Evolutionary conservation across 1,284 basidiomycete species (phyloP).

Genomic region (Porogramme epimiltina): DNA sequence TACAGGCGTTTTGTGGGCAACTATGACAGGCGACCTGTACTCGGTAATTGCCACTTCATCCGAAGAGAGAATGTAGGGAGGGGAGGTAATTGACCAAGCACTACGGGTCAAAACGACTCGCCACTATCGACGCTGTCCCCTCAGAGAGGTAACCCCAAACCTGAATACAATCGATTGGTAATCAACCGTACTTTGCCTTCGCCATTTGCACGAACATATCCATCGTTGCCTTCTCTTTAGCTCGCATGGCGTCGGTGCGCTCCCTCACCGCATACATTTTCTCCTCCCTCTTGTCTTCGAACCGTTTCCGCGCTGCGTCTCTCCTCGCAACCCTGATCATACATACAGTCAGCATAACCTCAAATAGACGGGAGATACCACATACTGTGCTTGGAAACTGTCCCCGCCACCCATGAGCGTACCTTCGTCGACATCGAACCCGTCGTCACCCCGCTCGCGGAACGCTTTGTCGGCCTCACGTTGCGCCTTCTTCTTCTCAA

Average conservation of each 20-base stretch:
- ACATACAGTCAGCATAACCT: slow-evolving; percentile 1
- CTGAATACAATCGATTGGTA: too few relatives aligned
- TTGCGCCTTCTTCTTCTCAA: slow-evolving; percentile 73
- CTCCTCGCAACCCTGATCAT: slow-evolving; percentile 59
- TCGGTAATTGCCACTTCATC: too few relatives aligned
- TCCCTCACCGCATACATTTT: slow-evolving; percentile 50
- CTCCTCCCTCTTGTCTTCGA: slow-evolving; percentile 59
- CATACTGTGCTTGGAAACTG: slow-evolving; percentile 71
- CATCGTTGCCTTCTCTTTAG: slow-evolving; percentile 81
- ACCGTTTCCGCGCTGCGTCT: slow-evolving; percentile 62
- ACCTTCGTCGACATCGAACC: slow-evolving; percentile 65
- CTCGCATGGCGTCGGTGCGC: slow-evolving; percentile 54
- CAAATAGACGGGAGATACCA: slow-evolving; percentile 17
- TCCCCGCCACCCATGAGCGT: slow-evolving; percentile 74
- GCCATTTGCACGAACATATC: slow-evolving; percentile 83
- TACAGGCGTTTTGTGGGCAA: too few relatives aligned
- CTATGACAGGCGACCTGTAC: too few relatives aligned
- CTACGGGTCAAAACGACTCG: too few relatives aligned
- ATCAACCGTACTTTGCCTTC: slow-evolving; percentile 68
- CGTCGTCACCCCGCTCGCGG: slow-evolving; percentile 73
- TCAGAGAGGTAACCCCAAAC: too few relatives aligned
- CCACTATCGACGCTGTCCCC: too few relatives aligned
- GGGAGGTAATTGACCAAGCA: too few relatives aligned
- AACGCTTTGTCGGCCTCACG: slow-evolving; percentile 66
- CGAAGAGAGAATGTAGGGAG: too few relatives aligned